These are phyloP conservation scores for Aspergillus sp. DNA, from an alignment of 2,329 filamentous ascomycete species.

Conservation along the genomic window DNA sequence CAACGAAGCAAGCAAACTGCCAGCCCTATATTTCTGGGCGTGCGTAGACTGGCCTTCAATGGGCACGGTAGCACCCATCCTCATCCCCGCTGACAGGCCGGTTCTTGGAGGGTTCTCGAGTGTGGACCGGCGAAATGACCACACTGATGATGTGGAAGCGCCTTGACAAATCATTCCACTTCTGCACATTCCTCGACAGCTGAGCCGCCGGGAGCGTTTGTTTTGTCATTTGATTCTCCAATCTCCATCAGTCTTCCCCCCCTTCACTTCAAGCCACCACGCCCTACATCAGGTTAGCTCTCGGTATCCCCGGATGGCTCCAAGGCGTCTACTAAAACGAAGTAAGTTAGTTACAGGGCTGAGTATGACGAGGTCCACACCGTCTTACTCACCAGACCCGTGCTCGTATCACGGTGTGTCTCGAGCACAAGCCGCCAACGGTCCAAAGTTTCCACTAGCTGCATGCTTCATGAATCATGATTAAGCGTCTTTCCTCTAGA, in stretches of 20 bases:
- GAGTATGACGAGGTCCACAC: not conserved
- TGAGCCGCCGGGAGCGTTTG: not conserved
- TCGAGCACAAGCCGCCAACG: not conserved
- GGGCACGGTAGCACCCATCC: not conserved
- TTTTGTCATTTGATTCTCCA: not conserved
- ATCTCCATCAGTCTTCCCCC: not conserved
- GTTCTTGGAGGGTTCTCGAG: not conserved
- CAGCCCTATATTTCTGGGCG: slow-evolving; percentile 7
- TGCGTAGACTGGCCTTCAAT: not conserved
- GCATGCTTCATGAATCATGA: not conserved
- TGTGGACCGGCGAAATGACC: not conserved
- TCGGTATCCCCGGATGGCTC: not conserved
- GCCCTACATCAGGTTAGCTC: not conserved
- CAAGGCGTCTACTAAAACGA: not conserved
- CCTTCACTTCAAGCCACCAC: not conserved
- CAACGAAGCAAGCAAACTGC: not conserved
- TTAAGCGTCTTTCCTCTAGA: not conserved
- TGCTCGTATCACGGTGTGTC: not conserved
- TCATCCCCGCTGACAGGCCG: not conserved
- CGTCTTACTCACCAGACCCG: not conserved
- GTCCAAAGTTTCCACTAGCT: not conserved
- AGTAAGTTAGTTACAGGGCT: not conserved
- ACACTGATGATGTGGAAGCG: not conserved
- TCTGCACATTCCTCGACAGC: not conserved
- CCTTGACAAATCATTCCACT: not conserved